Evolutionary conservation across 1,139 yeast species (phyloP).

Genomic region (Yamadazyma songkhlaensis): DNA sequence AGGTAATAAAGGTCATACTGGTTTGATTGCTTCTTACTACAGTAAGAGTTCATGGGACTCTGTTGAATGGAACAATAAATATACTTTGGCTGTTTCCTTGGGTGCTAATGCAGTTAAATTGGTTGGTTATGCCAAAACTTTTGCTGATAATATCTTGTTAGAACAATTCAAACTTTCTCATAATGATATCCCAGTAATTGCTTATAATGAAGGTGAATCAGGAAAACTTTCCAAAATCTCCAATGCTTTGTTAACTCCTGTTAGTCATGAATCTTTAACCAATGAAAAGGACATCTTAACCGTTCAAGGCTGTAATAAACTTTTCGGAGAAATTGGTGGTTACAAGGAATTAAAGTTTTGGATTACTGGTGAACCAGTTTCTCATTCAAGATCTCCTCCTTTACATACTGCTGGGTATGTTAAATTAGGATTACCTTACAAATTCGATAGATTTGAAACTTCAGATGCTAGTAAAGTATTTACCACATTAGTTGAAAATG

Average conservation of each 20-base stretch:
- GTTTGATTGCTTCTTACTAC: conserved; percentile 70
- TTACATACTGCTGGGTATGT: conserved; percentile 78
- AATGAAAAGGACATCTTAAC: conserved; percentile 49
- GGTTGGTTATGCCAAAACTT: conserved; percentile 68
- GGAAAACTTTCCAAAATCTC: conserved; percentile 82
- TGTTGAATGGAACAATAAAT: conserved; percentile 72
- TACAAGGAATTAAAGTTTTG: conserved; percentile 55
- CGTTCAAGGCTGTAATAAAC: conserved; percentile 56
- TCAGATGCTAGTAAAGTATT: conserved; percentile 51
- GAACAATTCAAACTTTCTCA: conserved; percentile 64
- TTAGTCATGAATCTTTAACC: conserved; percentile 66
- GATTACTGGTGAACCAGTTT: conserved; percentile 80
- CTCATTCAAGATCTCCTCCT: conserved; percentile 85
- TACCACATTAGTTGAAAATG: conserved; percentile 44
- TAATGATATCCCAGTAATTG: conserved; percentile 64
- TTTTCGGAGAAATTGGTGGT: conserved; percentile 64
- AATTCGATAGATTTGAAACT: conserved; percentile 68
- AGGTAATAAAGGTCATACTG: conserved; percentile 52
- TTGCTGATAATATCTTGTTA: conserved; percentile 67
- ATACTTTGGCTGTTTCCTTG: conserved; percentile 60
- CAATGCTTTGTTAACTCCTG: conserved; percentile 77
- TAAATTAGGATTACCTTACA: conserved; percentile 74
- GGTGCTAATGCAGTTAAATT: conserved; percentile 79
- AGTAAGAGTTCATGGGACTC: conserved; percentile 65
- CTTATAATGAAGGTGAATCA: conserved; percentile 72